These are phyloP conservation scores for Pseudognaphalium luteoalbum DNA, from an alignment of 129 eudicot species.

Conservation along the genomic window DNA sequence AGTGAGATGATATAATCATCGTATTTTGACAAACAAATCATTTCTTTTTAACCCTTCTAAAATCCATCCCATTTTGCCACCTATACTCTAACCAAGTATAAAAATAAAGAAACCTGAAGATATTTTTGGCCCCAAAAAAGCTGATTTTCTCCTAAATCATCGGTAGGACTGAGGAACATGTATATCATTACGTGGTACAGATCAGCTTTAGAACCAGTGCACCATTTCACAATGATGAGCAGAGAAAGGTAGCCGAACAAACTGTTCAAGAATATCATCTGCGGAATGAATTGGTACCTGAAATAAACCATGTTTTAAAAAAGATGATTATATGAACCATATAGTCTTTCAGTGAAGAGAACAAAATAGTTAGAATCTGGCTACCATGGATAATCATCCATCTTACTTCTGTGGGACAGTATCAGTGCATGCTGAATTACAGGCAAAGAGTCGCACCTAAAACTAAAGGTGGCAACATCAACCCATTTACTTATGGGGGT, in stretches of 20 bases:
- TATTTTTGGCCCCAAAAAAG: conserved; percentile 77
- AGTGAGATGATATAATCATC: not conserved
- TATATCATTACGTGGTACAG: conserved; percentile 83
- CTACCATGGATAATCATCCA: not conserved
- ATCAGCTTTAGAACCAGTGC: conserved; percentile 88
- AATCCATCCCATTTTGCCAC: not conserved
- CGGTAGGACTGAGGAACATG: conserved; percentile 91
- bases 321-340: not conserved
- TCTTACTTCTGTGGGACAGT: not conserved
- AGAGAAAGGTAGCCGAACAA: conserved; percentile 89
- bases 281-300: conserved; percentile 91
- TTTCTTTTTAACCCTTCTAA: not conserved
- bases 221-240: conserved; percentile 85
- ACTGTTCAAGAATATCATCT: conserved; percentile 83
- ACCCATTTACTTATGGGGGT: too few species aligned
- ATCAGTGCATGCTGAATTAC: not conserved
- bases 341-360: not conserved
- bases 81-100: not conserved
- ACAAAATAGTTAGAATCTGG: not conserved
- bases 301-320: conserved; percentile 8
- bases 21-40: not conserved
- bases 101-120: conserved; percentile 59
- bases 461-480: not conserved
- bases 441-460: not conserved
- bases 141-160: conserved; percentile 81